Percentiles rank a stretch among this genome's conserved stretches.
phyloP scores from a whole-genome alignment of 2,329 filamentous ascomycete genomes.

The Westerdykella ornata region DNA sequence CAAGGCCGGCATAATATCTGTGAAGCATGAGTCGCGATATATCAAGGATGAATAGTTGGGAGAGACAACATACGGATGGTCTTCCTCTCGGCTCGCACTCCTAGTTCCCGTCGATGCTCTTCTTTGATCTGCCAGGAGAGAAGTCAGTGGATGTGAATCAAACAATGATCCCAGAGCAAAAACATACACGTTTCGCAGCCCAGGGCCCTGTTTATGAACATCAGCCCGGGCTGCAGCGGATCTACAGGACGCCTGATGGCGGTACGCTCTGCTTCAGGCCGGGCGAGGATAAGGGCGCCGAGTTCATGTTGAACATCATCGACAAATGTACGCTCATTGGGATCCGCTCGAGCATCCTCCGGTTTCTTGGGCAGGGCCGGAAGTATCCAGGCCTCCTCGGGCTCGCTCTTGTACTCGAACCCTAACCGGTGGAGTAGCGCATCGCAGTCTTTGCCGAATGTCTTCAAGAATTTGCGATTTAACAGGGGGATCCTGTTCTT shows the following conservation, averaged over 20 bases:
- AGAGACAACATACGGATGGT: conserved; percentile 35
- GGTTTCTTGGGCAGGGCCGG: conserved; percentile 20
- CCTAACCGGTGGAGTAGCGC: conserved; percentile 52
- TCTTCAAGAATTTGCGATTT: conserved; percentile 59
- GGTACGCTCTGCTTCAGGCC: conserved; percentile 24
- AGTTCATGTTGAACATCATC: conserved; percentile 58
- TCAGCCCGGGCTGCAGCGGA: conserved; percentile 32
- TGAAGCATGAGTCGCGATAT: no score
- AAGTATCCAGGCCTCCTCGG: conserved; percentile 28
- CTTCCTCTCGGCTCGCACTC: conserved; percentile 28
- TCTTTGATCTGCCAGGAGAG: conserved; percentile 18
- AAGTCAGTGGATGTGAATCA: no score
- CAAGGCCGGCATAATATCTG: conserved; percentile 58
- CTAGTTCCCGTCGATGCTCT: conserved; percentile 18
- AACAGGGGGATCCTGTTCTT: conserved; percentile 51
- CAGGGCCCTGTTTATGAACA: conserved; percentile 35
- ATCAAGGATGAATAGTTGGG: conserved; percentile 9
- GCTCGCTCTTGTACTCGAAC: conserved; percentile 40
- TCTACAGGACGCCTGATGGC: conserved; percentile 25
- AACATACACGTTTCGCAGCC: conserved; percentile 37
- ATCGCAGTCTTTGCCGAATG: conserved; percentile 57
- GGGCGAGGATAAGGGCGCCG: conserved; percentile 44
- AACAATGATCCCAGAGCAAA: conserved; percentile 18
- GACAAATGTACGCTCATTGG: conserved; percentile 33
- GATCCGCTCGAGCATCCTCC: conserved; percentile 15